A percentile compares a stretch with the other conserved stretches of the same genome.
These are phyloP conservation scores for Ascomycota sp. DNA, from an alignment of 2,329 filamentous ascomycete genomes.

Conservation along the genomic window DNA sequence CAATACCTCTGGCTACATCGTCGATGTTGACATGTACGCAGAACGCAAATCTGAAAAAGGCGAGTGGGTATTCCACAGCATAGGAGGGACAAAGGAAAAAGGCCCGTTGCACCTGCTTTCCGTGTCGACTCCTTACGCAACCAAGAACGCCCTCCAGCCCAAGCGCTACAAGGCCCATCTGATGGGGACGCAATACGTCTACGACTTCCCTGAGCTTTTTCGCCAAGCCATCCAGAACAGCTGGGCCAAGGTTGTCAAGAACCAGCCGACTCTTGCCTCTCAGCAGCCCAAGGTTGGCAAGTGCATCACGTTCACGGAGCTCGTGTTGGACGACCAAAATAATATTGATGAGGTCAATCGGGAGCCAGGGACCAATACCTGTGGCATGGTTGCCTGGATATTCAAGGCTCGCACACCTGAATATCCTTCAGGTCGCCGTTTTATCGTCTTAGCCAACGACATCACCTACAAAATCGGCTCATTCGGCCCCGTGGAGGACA, in stretches of 20 bases:
- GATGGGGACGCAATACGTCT: slow-evolving; percentile 98
- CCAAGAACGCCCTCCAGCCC: slow-evolving; percentile 95
- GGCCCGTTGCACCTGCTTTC: slow-evolving; percentile 86
- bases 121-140: slow-evolving; percentile 81
- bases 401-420: slow-evolving; percentile 88
- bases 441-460: slow-evolving; percentile 95
- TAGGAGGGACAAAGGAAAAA: slow-evolving; percentile 85
- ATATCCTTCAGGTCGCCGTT: slow-evolving; percentile 78
- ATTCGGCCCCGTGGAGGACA: slow-evolving; percentile 89
- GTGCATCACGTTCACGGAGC: slow-evolving; percentile 83
- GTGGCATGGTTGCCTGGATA: slow-evolving; percentile 98
- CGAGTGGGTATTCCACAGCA: slow-evolving; percentile 96
- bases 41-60: slow-evolving; percentile 97
- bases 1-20: slow-evolving; percentile 95
- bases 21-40: slow-evolving; percentile 92
- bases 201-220: slow-evolving; percentile 99
- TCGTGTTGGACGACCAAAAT: slow-evolving; percentile 87
- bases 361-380: slow-evolving; percentile 84
- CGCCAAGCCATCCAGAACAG: slow-evolving; percentile 91
- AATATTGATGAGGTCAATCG: slow-evolving; percentile 83
- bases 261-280: slow-evolving; percentile 51
- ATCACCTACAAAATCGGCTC: slow-evolving; percentile 98
- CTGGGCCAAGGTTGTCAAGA: slow-evolving; percentile 60
- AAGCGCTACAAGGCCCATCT: slow-evolving; percentile 99
- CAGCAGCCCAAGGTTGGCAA: slow-evolving; percentile 74